Evolutionary conservation across 352 stramenopile species (phyloP).

Genomic region (Thraustochytrium aureum): DNA sequence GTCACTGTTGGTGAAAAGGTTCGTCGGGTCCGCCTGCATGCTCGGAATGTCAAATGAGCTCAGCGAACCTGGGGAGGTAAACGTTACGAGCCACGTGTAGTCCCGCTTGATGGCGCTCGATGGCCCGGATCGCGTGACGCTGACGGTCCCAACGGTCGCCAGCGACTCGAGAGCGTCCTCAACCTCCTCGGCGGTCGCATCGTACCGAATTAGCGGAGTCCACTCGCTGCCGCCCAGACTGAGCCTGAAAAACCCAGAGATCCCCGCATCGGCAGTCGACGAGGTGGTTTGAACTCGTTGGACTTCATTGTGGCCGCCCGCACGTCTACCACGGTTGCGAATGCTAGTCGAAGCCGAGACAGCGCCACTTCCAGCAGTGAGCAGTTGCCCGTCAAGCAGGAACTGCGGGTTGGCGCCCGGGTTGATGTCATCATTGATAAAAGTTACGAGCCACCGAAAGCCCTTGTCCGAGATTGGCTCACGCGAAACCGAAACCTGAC

Average conservation of each 20-base stretch:
- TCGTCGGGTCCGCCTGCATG: slow-evolving; percentile 18
- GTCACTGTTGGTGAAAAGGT: slow-evolving; percentile 5
- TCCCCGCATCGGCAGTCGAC: slow-evolving; percentile 61
- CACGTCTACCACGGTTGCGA: slow-evolving; percentile 63
- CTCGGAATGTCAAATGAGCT: slow-evolving; percentile 6
- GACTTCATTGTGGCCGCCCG: slow-evolving; percentile 75
- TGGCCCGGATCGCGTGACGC: slow-evolving; percentile 65
- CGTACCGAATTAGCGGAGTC: slow-evolving; percentile 66
- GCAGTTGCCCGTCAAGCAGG: slow-evolving; percentile 66
- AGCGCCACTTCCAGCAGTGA: slow-evolving; percentile 64
- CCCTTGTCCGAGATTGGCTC: slow-evolving; percentile 57
- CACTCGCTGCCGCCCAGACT: slow-evolving; percentile 8
- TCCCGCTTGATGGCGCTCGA: not conserved
- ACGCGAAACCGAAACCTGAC: slow-evolving; percentile 48
- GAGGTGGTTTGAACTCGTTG: slow-evolving; percentile 61
- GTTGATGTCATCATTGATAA: slow-evolving; percentile 59
- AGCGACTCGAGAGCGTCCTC: slow-evolving; percentile 83
- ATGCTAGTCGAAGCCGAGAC: slow-evolving; percentile 63
- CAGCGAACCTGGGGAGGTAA: slow-evolving; percentile 10
- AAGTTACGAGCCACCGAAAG: slow-evolving; percentile 72
- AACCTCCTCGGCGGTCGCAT: slow-evolving; percentile 73
- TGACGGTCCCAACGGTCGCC: slow-evolving; percentile 77
- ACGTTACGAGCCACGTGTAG: slow-evolving; percentile 55
- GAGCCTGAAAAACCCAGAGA: slow-evolving; percentile 48
- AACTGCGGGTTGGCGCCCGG: slow-evolving; percentile 15